phyloP scores from a whole-genome alignment of 2,329 filamentous ascomycete species.

The Sordariomycetes sp. region DNA sequence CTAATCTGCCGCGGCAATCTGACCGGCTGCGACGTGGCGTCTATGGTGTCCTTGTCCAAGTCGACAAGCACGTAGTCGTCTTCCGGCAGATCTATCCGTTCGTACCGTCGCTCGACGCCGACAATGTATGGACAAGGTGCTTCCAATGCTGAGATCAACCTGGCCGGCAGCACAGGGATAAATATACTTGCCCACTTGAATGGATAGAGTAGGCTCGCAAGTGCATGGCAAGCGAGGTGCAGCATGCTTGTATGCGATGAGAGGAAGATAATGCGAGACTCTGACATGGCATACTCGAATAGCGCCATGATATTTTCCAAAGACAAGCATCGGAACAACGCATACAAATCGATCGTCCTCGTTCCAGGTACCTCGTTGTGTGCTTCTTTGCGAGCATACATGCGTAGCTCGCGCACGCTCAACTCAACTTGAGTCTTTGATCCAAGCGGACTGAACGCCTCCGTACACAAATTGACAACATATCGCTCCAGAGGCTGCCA shows the following conservation, averaged over 20 bases:
- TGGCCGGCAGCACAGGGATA: constrained; percentile 81
- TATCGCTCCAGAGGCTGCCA: constrained; percentile 97
- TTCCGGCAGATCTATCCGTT: constrained; percentile 75
- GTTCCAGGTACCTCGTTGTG: constrained; percentile 88
- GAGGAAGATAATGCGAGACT: constrained; percentile 91
- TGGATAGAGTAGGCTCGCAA: constrained; percentile 79
- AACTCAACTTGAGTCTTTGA: constrained; percentile 96
- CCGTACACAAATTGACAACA: constrained; percentile 91
- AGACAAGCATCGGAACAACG: constrained; percentile 81
- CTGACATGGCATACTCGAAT: constrained; percentile 86
- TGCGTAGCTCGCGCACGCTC: constrained; percentile 75
- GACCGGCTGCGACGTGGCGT: constrained; percentile 70
- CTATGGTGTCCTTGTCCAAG: constrained; percentile 82
- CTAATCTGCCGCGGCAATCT: constrained; percentile 80
- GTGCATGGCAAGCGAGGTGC: constrained; percentile 81
- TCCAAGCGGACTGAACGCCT: constrained; percentile 83
- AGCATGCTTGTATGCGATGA: constrained; percentile 96
- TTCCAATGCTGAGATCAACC: constrained; percentile 82
- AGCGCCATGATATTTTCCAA: constrained; percentile 87
- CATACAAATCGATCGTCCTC: constrained; percentile 84
- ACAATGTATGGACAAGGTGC: constrained; percentile 96
- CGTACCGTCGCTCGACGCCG: constrained; percentile 87
- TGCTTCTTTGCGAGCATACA: constrained; percentile 91
- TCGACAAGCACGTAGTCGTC: constrained; percentile 96
- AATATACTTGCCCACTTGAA: constrained; percentile 91